phyloP scores from a whole-genome alignment of 2,329 filamentous ascomycete species.

The Xylaria sp. region DNA sequence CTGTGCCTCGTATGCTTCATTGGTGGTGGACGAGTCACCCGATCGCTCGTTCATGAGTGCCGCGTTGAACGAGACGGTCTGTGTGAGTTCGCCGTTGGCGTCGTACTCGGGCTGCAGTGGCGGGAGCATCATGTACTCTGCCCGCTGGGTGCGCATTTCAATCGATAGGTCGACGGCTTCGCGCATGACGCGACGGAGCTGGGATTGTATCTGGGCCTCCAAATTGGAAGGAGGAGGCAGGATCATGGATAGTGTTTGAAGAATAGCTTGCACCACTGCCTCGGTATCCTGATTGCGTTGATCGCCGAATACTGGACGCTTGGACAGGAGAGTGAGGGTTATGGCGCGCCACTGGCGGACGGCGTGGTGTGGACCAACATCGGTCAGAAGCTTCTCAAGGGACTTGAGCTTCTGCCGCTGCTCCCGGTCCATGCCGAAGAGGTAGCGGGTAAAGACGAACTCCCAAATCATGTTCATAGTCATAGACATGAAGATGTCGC shows the following conservation, averaged over 20 bases:
- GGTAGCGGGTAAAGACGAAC: conserved; percentile 96
- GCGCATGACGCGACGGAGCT: conserved; percentile 86
- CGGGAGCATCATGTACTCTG: conserved; percentile 98
- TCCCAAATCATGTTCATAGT: conserved; percentile 99
- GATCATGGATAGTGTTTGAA: conserved; percentile 83
- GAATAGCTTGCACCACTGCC: conserved; percentile 92
- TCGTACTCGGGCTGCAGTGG: conserved; percentile 96
- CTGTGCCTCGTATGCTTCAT: conserved; percentile 82
- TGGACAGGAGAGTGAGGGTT: conserved; percentile 88
- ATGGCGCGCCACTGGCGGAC: conserved; percentile 98
- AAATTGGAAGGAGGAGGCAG: conserved; percentile 87
- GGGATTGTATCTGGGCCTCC: conserved; percentile 82
- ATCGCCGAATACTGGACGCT: conserved; percentile 79
- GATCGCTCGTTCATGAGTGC: conserved; percentile 94
- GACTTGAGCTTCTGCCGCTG: conserved; percentile 97
- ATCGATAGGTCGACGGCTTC: conserved; percentile 91
- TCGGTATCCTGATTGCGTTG: conserved; percentile 93
- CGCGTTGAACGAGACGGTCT: conserved; percentile 91
- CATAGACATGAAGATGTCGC: conserved; percentile 98
- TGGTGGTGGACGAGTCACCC: conserved; percentile 69
- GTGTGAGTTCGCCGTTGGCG: conserved; percentile 86
- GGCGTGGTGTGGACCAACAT: conserved; percentile 88
- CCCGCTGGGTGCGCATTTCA: conserved; percentile 96
- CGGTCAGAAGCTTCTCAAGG: conserved; percentile 88
- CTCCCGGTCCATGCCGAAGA: conserved; percentile 98